A percentile compares a stretch with the other conserved stretches of the same genome.
phyloP scores from a whole-genome alignment of 352 stramenopile species.

The Achlya hypogyna region DNA sequence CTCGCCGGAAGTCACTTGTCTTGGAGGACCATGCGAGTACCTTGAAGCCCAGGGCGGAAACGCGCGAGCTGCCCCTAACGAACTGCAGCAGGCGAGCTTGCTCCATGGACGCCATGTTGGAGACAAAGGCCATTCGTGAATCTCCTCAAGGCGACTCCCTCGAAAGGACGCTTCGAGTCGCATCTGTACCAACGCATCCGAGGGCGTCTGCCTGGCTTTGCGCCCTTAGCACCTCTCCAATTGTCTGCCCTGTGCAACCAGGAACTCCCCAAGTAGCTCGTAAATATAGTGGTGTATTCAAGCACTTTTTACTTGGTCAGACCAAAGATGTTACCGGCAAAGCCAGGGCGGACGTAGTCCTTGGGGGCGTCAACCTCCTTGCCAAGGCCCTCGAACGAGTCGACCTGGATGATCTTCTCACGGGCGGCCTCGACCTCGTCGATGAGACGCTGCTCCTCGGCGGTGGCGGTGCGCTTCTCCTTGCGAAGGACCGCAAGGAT shows the following conservation, averaged over 20 bases:
- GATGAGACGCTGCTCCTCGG: slow-evolving; percentile 91
- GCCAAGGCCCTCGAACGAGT: slow-evolving; percentile 86
- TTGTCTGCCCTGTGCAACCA: too few species aligned
- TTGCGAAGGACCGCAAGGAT: slow-evolving; percentile 87
- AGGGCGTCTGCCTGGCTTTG: too few species aligned
- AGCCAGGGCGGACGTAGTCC: slow-evolving; percentile 85
- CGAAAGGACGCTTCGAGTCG: too few species aligned
- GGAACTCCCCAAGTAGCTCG: too few species aligned
- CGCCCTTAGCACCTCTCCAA: too few species aligned
- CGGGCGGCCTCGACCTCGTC: slow-evolving; percentile 92
- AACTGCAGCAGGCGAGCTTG: slow-evolving; percentile 75
- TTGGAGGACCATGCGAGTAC: slow-evolving; percentile 16
- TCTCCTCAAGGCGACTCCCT: too few species aligned
- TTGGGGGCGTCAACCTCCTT: slow-evolving; percentile 63
- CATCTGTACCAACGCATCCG: too few species aligned
- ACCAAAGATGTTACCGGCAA: slow-evolving; percentile 43
- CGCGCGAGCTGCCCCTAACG: slow-evolving; percentile 66
- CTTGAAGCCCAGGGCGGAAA: slow-evolving; percentile 78
- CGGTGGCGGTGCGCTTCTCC: slow-evolving; percentile 90
- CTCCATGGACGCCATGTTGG: slow-evolving; percentile 60
- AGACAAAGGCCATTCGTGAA: slow-evolving; percentile 90
- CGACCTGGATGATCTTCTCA: slow-evolving; percentile 96
- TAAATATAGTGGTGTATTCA: too few species aligned
- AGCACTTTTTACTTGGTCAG: background rate
- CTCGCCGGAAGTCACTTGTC: background rate